Evolutionary conservation across 306 rosid species (phyloP).

Genomic region (Prunus mongolica): DNA sequence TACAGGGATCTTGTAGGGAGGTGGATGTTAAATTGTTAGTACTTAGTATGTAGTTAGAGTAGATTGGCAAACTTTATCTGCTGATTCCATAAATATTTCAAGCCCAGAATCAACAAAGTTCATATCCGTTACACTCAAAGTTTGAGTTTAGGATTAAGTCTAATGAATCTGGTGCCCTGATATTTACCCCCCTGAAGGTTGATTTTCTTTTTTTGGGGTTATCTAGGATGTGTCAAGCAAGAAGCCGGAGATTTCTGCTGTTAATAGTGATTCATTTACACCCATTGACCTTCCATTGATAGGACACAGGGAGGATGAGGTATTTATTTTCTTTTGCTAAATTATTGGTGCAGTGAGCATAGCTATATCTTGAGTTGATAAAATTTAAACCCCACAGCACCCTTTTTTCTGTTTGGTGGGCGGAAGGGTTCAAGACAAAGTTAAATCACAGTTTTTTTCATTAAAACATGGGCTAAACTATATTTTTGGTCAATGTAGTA

Average conservation of each 20-base stretch:
- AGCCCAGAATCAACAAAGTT: neutral
- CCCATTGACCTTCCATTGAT: slow-evolving; percentile 60
- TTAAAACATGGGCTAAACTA: neutral
- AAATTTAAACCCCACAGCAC: neutral
- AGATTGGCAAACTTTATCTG: neutral
- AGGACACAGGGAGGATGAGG: slow-evolving; percentile 55
- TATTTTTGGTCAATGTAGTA: neutral
- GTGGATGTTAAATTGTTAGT: neutral
- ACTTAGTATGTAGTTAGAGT: neutral
- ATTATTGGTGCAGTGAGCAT: slow-evolving; percentile 16
- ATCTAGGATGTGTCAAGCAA: slow-evolving; percentile 54
- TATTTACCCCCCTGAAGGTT: slow-evolving; percentile 39
- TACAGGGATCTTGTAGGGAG: neutral
- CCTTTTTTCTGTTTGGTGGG: neutral
- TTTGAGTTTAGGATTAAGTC: slow-evolving; percentile 6
- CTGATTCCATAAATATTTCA: neutral
- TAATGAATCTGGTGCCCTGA: slow-evolving; percentile 23
- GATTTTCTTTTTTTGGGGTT: slow-evolving; percentile 43
- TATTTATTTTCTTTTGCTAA: slow-evolving; percentile 31
- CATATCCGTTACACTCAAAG: neutral
- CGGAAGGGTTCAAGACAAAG: neutral
- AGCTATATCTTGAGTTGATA: slow-evolving; percentile 11
- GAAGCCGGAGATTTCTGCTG: slow-evolving; percentile 45
- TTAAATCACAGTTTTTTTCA: neutral
- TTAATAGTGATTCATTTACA: slow-evolving; percentile 39